Evolutionary conservation across 345 rosid genomes (phyloP).

Genomic region (Erodium maritimum): DNA sequence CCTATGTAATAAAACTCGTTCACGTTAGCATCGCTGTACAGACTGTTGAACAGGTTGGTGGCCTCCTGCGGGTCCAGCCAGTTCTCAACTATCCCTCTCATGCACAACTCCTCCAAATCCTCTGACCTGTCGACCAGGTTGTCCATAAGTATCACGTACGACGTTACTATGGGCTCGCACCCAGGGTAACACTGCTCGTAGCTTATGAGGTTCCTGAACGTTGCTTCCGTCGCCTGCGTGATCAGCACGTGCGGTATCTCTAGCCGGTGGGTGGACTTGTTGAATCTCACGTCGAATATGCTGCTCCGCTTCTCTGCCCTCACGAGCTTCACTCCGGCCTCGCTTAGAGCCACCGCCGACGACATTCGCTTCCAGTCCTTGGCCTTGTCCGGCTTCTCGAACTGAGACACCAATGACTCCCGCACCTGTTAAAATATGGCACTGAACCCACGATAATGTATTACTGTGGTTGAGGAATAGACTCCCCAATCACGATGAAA

Average conservation of each 20-base stretch:
- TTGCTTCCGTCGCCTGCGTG: slow-evolving; percentile 8
- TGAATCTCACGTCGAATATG: no score
- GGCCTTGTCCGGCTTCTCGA: no score
- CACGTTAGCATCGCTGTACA: slow-evolving; percentile 9
- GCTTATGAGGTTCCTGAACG: slow-evolving; percentile 14
- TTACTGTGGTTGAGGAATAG: no score
- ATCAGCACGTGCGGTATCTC: slow-evolving; percentile 10
- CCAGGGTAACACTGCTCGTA: slow-evolving; percentile 10
- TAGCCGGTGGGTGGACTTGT: no score
- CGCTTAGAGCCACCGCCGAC: no score
- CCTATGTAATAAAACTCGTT: background rate
- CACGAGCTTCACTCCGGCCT: no score
- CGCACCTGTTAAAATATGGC: no score
- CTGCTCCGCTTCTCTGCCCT: no score
- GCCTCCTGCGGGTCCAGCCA: slow-evolving; percentile 13
- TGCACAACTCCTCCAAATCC: slow-evolving; percentile 7
- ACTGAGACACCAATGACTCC: no score
- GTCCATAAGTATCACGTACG: slow-evolving; percentile 13
- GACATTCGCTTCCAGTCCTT: no score
- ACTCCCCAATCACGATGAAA: no score
- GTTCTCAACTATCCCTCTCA: slow-evolving; percentile 2
- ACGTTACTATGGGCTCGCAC: slow-evolving; percentile 3
- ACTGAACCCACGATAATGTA: no score
- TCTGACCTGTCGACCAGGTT: slow-evolving; percentile 8
- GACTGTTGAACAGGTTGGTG: slow-evolving; percentile 13